Base-by-base conservation (phyloP, 805 yeast species). In the Nakazawaea pomicola region DNA sequence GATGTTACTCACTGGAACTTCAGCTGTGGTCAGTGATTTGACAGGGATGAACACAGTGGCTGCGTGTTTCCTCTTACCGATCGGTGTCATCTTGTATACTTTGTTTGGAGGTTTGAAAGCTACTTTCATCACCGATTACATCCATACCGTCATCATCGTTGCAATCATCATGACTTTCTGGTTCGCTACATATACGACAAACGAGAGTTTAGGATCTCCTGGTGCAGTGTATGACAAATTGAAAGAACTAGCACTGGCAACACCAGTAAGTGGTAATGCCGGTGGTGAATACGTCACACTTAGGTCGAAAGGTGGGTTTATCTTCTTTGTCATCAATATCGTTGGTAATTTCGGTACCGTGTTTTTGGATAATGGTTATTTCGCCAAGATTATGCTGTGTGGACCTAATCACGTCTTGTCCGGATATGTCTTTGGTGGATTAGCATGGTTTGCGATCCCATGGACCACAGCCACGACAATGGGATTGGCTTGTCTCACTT, bases 301-400 rank as follows among this genome's bases (percentile, higher is more conserved):
- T 86, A 74, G 80, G 52, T 86, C 96, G 4, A 74, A 76, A 51
- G 71, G 83, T 6, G 96, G 95, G 35, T 96, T 95, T 50, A 83
- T 89, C 37, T 90, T 90, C 70, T 79, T 87, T 51, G 91, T 88
- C 30, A 86, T 90, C 60, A 89, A 83, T 61, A 69, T 88, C 48
- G 88, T 87, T 36, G 96, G 96, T 50, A 87, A 87, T 61, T 87
- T 86, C 54, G 95, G 95, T 43, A 85, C 95, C 19, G 95, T 86
- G 14, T 87, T 84, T 58, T 64, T 87, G 52, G 96, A 87, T 59
- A 83, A 83, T 50, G 93, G 95, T 20, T 88, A 87, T 63, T 86
- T 89, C 80, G 83, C 83, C 64, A 87, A 87, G 64, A 95, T 95
- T 10, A 83, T 88, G 57, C 87, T 95, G 21, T 80, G 91, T 7